Conservation (phyloP, 2,329 filamentous ascomycete genomes). For the Aureobasidium sp. region DNA sequence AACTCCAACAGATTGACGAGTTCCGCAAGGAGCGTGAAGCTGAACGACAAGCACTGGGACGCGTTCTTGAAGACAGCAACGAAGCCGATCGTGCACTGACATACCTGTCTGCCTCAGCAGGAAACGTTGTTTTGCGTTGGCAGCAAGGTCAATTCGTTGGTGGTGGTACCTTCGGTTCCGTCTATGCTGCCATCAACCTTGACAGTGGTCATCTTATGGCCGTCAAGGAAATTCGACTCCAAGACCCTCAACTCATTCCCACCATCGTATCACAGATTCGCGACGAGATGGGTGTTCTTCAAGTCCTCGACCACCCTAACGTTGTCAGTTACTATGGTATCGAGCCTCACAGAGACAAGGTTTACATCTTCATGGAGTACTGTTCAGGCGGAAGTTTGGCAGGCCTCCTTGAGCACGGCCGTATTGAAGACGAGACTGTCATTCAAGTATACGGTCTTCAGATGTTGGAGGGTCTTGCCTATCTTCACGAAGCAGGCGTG, state of each 20-base stretch:
- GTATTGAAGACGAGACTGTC: slow-evolving; percentile 95
- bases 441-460: slow-evolving; percentile 95
- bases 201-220: slow-evolving; percentile 96
- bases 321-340: slow-evolving; percentile 97
- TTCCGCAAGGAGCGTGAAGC: slow-evolving; percentile 68
- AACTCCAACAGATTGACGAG: slow-evolving; percentile 69
- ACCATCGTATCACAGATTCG: slow-evolving; percentile 88
- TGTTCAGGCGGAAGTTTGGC: slow-evolving; percentile 92
- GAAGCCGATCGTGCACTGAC: slow-evolving; percentile 93
- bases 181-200: slow-evolving; percentile 94
- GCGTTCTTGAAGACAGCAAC: slow-evolving; percentile 87
- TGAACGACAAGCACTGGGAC: slow-evolving; percentile 78
- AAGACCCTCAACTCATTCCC: slow-evolving; percentile 93
- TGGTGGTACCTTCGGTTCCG: slow-evolving; percentile 92
- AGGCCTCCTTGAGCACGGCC: slow-evolving; percentile 81
- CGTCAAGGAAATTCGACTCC: slow-evolving; percentile 94
- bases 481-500: slow-evolving; percentile 85
- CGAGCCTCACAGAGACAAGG: slow-evolving; percentile 94
- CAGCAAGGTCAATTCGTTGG: slow-evolving; percentile 98
- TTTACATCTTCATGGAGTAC: slow-evolving; percentile 99
- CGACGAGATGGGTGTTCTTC: slow-evolving; percentile 94
- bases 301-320: slow-evolving; percentile 93
- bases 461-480: slow-evolving; percentile 85
- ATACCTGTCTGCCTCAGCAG: slow-evolving; percentile 85
- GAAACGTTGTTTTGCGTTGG: slow-evolving; percentile 93